Conservation (phyloP, 805 yeast genomes). For the Saturnispora kantuleensis region DNA sequence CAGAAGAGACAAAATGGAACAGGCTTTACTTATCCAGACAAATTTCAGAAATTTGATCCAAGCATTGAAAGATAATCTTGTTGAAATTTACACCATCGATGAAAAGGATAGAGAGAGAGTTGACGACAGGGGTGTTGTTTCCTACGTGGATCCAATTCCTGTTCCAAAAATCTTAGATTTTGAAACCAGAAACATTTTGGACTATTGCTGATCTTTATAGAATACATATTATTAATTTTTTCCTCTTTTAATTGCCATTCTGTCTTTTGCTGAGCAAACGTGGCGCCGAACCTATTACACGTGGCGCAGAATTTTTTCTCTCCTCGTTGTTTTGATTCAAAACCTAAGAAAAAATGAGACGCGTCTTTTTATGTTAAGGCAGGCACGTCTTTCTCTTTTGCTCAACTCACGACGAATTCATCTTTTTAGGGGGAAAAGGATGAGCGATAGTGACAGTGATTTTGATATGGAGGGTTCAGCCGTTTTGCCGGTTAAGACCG, state of each 20-base stretch:
- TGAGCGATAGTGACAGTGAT: conserved; percentile 8
- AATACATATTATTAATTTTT: no score
- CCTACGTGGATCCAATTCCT: conserved; percentile 67
- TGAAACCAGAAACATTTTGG: conserved; percentile 47
- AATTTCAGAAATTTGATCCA: conserved; percentile 48
- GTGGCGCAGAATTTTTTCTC: no score
- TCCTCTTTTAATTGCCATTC: no score
- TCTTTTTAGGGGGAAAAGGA: background rate
- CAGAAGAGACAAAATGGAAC: conserved; percentile 62
- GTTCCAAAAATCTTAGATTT: conserved; percentile 57
- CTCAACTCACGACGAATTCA: background rate
- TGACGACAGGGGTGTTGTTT: conserved; percentile 81
- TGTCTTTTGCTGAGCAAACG: background rate
- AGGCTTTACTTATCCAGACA: conserved; percentile 74
- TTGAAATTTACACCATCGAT: conserved; percentile 70
- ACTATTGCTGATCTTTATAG: conserved; percentile 31
- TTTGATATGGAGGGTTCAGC: conserved; percentile 1
- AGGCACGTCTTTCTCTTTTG: background rate
- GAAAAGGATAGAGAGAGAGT: conserved; percentile 83
- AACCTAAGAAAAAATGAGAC: background rate
- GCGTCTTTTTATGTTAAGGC: background rate
- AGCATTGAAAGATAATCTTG: conserved; percentile 48
- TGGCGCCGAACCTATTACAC: background rate
- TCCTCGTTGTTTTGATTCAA: background rate
- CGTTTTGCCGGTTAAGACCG: background rate